Percentiles rank a stretch among this genome's conserved stretches.
Evolutionary conservation across 148 eudicot genomes (phyloP).

Genomic region (Fallopia convolvulus): DNA sequence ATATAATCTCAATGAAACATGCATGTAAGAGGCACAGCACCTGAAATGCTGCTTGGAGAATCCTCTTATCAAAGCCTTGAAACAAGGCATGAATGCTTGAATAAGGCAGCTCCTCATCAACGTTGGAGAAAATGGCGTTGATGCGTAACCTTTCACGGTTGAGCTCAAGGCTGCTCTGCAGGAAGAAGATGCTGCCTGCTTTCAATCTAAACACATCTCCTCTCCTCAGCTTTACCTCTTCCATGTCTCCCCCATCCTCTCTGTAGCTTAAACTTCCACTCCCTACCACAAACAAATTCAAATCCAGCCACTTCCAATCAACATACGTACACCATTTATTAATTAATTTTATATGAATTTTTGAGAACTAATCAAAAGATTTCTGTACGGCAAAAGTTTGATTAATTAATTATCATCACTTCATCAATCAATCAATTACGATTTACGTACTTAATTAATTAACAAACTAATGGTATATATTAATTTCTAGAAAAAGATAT

Average conservation of each 20-base stretch:
- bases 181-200: conserved; percentile 51
- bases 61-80: conserved; percentile 57
- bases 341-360: too few species aligned
- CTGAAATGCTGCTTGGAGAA: conserved; percentile 70
- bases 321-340: too few species aligned
- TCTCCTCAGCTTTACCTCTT: conserved; percentile 18
- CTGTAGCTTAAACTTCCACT: conserved; percentile 62
- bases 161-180: conserved; percentile 46
- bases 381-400: too few species aligned
- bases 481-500: not conserved
- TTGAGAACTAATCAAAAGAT: too few species aligned
- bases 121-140: conserved; percentile 45
- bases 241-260: conserved; percentile 19
- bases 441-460: too few species aligned
- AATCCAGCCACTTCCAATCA: not conserved
- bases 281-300: conserved; percentile 25
- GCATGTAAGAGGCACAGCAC: not conserved
- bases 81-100: conserved; percentile 52
- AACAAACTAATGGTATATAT: too few species aligned
- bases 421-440: too few species aligned
- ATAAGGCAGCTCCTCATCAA: conserved; percentile 31
- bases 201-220: conserved; percentile 55
- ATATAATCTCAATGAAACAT: not conserved
- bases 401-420: too few species aligned
- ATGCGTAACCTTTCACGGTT: conserved; percentile 48